These are phyloP conservation scores for Deinandra increscens DNA, from an alignment of 129 eudicot genomes.

Conservation along the genomic window DNA sequence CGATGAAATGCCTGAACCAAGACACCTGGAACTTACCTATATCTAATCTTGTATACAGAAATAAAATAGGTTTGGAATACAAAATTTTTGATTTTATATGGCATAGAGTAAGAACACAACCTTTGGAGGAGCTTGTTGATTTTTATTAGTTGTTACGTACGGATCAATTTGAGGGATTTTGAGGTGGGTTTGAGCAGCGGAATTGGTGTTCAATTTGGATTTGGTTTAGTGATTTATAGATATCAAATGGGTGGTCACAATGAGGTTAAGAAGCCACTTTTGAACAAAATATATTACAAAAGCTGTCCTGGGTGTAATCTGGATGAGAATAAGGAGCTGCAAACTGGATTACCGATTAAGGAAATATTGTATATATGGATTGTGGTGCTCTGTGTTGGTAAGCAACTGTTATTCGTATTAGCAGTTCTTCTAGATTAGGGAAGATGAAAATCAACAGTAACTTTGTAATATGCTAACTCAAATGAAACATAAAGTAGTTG, in stretches of 20 bases:
- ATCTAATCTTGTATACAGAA: neutral
- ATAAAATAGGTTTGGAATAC: neutral
- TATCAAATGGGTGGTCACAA: conserved; percentile 24
- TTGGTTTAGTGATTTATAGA: no score
- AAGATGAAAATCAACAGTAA: neutral
- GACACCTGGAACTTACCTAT: no score
- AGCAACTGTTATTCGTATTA: neutral
- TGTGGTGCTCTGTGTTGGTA: conserved; percentile 58
- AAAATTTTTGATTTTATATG: no score
- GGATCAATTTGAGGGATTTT: neutral
- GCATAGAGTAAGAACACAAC: no score
- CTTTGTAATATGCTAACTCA: no score
- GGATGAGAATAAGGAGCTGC: conserved; percentile 42
- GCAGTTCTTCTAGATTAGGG: neutral
- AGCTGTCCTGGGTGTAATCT: conserved; percentile 70
- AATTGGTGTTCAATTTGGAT: no score
- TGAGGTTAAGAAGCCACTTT: conserved; percentile 34
- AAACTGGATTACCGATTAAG: conserved; percentile 58
- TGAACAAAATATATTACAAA: conserved; percentile 47
- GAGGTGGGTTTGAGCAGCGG: neutral
- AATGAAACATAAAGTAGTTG: no score
- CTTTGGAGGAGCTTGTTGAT: no score
- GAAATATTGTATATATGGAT: conserved; percentile 54
- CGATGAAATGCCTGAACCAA: neutral
- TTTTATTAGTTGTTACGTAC: no score